Evolutionary conservation across 2,329 filamentous ascomycete genomes (phyloP), one percentile per base, ranked within the genome.

Genomic region (Ceratocystis colombiana): DNA sequence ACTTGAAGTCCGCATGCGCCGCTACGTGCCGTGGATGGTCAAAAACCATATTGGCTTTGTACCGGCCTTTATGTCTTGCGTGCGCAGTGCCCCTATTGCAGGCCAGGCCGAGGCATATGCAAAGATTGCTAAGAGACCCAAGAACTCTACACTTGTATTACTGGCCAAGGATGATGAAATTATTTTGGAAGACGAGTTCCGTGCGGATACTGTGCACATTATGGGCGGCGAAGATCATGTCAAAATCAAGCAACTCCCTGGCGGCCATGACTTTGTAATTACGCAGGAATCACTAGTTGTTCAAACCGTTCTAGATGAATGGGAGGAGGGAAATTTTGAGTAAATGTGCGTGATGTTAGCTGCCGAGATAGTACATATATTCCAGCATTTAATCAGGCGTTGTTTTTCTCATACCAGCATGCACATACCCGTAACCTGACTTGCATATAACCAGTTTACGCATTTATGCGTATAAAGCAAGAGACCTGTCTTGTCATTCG

Each of bases 21-120:
- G 74, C 62, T 81, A 80, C 69, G 79, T 86, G 53, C 77, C 80
- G 68, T 86, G 84, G 84, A 83, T 84, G 75, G 75, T 85, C 6
- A 71, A 75, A 7, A 70, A 82, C 71, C 83, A 86, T 72, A 70
- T 73, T 6, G 84, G 84, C 10, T 86, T 86, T 72, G 78, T 86
- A 12, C 78, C 78, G 6, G 79, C 83, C 7, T 86, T 86, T 72
- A 81, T 84, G 76, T 82, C 79, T 62, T 82, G 80, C 61, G 77
- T 86, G 66, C 77, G 79, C 57, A 74, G 80, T 69, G 81, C 79
- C 10, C 82, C 82, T 8, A 75, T 86, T 66, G 78, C 79, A 64
- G 77, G 76, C 10, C 80, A 84, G 73, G 76, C 82, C 20, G 76
- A 76, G 22, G 76, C 76, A 41, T 86, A 82, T 81, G 71, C 71